phyloP scores from a whole-genome alignment of 495 filamentous ascomycete species.

The Penicillium verhagenii region DNA sequence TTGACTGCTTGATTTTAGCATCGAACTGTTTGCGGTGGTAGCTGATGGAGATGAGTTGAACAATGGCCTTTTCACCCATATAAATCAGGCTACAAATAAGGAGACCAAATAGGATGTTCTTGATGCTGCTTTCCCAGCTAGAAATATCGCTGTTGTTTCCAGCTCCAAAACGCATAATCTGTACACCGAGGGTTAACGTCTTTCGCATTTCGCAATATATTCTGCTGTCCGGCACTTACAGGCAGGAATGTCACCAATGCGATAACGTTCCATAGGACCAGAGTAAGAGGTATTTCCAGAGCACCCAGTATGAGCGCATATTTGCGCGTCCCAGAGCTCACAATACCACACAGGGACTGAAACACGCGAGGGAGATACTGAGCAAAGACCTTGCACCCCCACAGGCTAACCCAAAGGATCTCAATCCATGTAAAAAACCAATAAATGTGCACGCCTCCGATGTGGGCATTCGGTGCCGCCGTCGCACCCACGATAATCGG shows the following conservation, averaged over 20 bases:
- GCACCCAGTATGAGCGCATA: slow-evolving; percentile 79
- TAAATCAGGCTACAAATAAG: slow-evolving; percentile 77
- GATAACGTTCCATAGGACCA: slow-evolving; percentile 81
- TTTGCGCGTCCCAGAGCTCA: slow-evolving; percentile 88
- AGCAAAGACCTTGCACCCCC: slow-evolving; percentile 81
- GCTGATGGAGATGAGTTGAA: slow-evolving; percentile 90
- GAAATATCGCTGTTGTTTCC: slow-evolving; percentile 30
- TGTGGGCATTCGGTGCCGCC: slow-evolving; percentile 46
- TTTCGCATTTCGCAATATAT: background rate
- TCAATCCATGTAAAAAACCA: slow-evolving; percentile 92
- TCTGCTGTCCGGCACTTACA: slow-evolving; percentile 37
- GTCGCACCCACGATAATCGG: slow-evolving; percentile 78
- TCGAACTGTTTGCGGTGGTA: slow-evolving; percentile 96
- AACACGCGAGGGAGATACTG: slow-evolving; percentile 78
- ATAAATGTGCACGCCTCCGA: slow-evolving; percentile 66
- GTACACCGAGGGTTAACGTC: too few species aligned
- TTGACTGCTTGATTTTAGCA: slow-evolving; percentile 80
- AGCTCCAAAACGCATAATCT: too few species aligned
- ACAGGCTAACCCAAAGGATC: slow-evolving; percentile 83
- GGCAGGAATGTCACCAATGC: slow-evolving; percentile 76
- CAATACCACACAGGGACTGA: slow-evolving; percentile 83
- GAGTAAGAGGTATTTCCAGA: slow-evolving; percentile 79
- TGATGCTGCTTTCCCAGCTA: slow-evolving; percentile 59
- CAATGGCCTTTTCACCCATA: slow-evolving; percentile 75
- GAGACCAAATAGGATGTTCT: slow-evolving; percentile 70